Evolutionary conservation across 1,284 basidiomycete species (phyloP).

Genomic region (Marasmius sp.): DNA sequence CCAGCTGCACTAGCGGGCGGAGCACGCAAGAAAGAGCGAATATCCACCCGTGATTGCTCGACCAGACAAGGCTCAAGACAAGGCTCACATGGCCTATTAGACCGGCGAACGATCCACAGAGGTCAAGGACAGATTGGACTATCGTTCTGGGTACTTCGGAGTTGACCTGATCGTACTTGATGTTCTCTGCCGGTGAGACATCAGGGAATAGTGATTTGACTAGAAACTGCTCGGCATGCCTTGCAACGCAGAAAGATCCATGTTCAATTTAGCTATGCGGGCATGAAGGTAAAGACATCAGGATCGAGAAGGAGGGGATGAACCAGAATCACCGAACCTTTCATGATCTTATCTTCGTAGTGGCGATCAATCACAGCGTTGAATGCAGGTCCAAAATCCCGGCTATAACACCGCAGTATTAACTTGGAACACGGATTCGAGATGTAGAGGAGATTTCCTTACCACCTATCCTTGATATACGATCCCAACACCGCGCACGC

Average conservation of each 20-base stretch:
- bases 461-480: neutral
- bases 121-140: neutral
- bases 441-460: neutral
- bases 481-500: neutral
- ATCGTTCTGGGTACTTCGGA: neutral
- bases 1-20: constrained; percentile 4
- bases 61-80: constrained; percentile 9
- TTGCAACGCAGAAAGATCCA: neutral
- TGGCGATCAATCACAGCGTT: neutral
- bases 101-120: neutral
- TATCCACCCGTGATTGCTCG: constrained; percentile 12
- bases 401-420: neutral
- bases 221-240: neutral
- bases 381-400: neutral
- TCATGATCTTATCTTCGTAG: neutral
- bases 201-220: neutral
- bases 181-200: neutral
- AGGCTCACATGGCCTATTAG: constrained; percentile 11
- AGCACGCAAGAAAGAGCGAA: constrained; percentile 14
- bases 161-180: neutral
- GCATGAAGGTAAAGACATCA: neutral
- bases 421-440: neutral
- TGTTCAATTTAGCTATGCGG: neutral
- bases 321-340: neutral
- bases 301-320: neutral